Conservation (phyloP, 805 yeast species). For the Barnettozyma sucrosica region DNA sequence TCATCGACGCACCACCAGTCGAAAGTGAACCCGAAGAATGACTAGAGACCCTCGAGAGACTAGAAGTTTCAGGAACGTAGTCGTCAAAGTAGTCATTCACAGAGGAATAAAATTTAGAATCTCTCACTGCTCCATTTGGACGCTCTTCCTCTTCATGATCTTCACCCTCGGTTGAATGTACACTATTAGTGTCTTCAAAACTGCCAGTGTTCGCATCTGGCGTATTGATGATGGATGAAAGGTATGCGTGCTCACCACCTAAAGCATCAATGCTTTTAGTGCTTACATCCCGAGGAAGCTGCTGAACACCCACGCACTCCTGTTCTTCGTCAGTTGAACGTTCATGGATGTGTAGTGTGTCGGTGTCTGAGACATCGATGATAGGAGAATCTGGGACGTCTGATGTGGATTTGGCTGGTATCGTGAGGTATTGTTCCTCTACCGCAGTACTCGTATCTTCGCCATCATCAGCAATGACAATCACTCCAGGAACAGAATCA, state of each 20-base stretch:
- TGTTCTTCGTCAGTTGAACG: slow-evolving; percentile 6
- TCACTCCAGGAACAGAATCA: not conserved
- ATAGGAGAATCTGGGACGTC: slow-evolving; percentile 13
- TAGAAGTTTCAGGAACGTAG: slow-evolving; percentile 16
- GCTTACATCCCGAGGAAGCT: slow-evolving; percentile 3
- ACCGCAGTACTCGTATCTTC: not conserved
- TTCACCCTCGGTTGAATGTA: not conserved
- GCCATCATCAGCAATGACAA: not conserved
- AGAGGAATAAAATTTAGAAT: slow-evolving; percentile 22
- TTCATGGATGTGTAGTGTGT: slow-evolving; percentile 20
- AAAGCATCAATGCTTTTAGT: slow-evolving; percentile 3
- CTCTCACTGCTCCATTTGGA: slow-evolving; percentile 6
- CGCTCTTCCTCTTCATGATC: not conserved
- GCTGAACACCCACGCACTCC: not conserved
- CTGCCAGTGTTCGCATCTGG: slow-evolving; percentile 12
- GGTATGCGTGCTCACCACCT: slow-evolving; percentile 19
- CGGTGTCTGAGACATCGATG: slow-evolving; percentile 19
- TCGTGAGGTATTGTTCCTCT: slow-evolving; percentile 4
- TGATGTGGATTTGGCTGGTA: not conserved
- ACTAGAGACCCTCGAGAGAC: not conserved
- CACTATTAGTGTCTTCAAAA: not conserved
- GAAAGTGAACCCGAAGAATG: slow-evolving; percentile 27
- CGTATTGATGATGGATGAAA: slow-evolving; percentile 20
- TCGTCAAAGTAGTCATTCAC: slow-evolving; percentile 25
- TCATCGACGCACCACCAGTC: slow-evolving; percentile 26